A percentile compares a stretch with the other conserved stretches of the same genome.
Conservation (phyloP, 495 filamentous ascomycete genomes). For the Lepraria neglecta region DNA sequence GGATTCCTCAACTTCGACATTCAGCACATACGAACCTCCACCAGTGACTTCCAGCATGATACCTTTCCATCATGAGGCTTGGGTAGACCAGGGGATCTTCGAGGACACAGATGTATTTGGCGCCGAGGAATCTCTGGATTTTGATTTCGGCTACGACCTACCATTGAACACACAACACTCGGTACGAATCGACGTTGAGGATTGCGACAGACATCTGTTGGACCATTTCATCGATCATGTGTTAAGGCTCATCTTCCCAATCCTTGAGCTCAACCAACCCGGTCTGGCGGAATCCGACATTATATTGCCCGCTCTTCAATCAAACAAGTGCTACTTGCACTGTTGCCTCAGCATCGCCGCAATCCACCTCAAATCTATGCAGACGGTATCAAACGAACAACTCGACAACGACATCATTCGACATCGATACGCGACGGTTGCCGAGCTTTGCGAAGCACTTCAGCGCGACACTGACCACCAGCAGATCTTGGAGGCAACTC, state of each 20-base stretch:
- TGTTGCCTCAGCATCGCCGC: conserved; percentile 94
- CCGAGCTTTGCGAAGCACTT: conserved; percentile 77
- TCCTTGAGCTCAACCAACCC: conserved; percentile 80
- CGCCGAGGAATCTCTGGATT: conserved; percentile 57
- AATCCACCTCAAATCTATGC: conserved; percentile 83
- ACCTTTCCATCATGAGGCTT: conserved; percentile 64
- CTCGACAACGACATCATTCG: conserved; percentile 90
- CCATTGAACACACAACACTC: conserved; percentile 47
- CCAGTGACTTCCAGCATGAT: conserved; percentile 57
- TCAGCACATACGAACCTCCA: conserved; percentile 77
- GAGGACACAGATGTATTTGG: conserved; percentile 41
- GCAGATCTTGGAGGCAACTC: conserved; percentile 84
- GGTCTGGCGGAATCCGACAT: conserved; percentile 70
- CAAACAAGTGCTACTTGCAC: conserved; percentile 88
- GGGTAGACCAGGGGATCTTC: conserved; percentile 69
- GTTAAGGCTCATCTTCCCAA: conserved; percentile 80
- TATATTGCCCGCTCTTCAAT: conserved; percentile 76
- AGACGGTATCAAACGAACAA: conserved; percentile 60
- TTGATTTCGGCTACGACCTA: conserved; percentile 65
- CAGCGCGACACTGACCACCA: conserved; percentile 72
- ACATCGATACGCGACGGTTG: conserved; percentile 83
- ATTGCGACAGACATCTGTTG: conserved; percentile 76
- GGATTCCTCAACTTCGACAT: conserved; percentile 80
- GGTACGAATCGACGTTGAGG: conserved; percentile 76
- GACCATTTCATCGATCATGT: conserved; percentile 91